A percentile compares a stretch with the other conserved stretches of the same genome.
phyloP scores from a whole-genome alignment of 2,329 filamentous ascomycete species.

The Apiospora pterosperma region DNA sequence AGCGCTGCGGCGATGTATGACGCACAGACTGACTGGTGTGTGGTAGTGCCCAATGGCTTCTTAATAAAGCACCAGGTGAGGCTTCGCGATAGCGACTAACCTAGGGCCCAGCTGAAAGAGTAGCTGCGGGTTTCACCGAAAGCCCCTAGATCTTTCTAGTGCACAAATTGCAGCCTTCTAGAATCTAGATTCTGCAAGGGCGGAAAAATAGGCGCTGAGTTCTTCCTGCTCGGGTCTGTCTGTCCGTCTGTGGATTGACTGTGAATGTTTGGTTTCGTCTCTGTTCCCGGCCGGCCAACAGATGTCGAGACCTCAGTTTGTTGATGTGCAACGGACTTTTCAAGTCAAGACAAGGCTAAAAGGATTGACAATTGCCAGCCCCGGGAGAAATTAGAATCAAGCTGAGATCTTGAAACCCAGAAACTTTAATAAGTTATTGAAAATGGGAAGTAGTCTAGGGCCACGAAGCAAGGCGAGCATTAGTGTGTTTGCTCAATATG shows the following conservation, averaged over 20 bases:
- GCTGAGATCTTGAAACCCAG: not conserved
- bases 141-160: not conserved
- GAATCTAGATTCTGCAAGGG: not conserved
- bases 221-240: not conserved
- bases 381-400: not conserved
- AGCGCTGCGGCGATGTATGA: not conserved
- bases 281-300: not conserved
- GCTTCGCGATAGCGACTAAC: not conserved
- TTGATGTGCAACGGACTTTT: not conserved
- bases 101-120: not conserved
- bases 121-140: conserved; percentile 3
- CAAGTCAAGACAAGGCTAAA: not conserved
- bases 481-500: not conserved
- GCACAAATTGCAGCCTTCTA: not conserved
- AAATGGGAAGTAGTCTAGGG: not conserved
- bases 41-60: not conserved
- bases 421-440: not conserved
- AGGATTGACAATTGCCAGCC: not conserved
- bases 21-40: not conserved
- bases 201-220: not conserved
- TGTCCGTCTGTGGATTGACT: not conserved
- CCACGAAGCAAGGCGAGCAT: not conserved
- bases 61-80: not conserved
- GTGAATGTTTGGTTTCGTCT: not conserved
- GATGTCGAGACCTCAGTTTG: not conserved